A percentile compares a stretch with the other conserved stretches of the same genome.
phyloP scores from a whole-genome alignment of 768 basidiomycete species.

The Candolleomyces eurysporus region DNA sequence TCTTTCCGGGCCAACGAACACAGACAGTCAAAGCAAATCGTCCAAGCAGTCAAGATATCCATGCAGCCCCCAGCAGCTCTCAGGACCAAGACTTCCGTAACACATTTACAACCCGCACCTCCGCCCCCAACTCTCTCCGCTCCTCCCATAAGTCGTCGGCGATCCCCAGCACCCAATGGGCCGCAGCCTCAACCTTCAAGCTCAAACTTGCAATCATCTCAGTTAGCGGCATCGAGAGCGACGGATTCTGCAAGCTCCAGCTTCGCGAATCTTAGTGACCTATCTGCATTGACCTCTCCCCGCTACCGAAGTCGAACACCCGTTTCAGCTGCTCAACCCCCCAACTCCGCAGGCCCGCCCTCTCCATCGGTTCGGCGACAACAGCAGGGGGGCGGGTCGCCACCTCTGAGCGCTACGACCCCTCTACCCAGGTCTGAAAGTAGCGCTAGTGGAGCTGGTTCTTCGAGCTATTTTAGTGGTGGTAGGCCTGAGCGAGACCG shows the following conservation, averaged over 20 bases:
- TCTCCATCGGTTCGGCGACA: constrained; percentile 27
- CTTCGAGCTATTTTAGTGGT: constrained; percentile 7
- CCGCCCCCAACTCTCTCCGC: constrained; percentile 27
- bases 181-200: constrained; percentile 7
- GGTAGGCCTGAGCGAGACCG: constrained; percentile 26
- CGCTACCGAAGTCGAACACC: constrained; percentile 26
- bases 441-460: neutral
- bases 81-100: constrained; percentile 10
- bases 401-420: constrained; percentile 7
- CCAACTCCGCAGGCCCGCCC: constrained; percentile 22
- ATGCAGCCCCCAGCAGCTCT: neutral
- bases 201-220: constrained; percentile 1
- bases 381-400: constrained; percentile 11
- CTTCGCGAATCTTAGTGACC: constrained; percentile 13
- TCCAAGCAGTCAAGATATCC: constrained; percentile 7
- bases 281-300: constrained; percentile 9
- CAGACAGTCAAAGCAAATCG: constrained; percentile 27
- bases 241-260: constrained; percentile 4
- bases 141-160: constrained; percentile 26
- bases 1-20: constrained; percentile 31
- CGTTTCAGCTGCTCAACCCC: constrained; percentile 15
- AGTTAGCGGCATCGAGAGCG: constrained; percentile 9
- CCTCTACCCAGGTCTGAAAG: neutral
- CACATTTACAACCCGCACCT: constrained; percentile 21
- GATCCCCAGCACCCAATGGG: constrained; percentile 15